Base-by-base conservation (phyloP, 805 yeast species). In the Yamadazyma akitaensis region DNA sequence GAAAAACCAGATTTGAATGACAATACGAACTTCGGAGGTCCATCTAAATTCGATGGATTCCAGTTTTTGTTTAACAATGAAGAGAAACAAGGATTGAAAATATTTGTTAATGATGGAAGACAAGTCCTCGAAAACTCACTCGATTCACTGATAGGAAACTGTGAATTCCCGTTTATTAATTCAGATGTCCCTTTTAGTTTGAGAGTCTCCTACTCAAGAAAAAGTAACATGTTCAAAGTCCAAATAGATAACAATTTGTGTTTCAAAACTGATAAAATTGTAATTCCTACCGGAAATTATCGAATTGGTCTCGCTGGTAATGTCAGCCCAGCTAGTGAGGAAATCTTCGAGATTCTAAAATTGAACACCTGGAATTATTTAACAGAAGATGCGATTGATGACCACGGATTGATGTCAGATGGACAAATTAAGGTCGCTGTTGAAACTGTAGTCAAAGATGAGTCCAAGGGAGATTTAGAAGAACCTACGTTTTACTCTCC, bases 181-280 rank as follows among this genome's bases (percentile, higher is more conserved):
- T 79, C 88, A 0, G 79, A 79, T 51, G 87, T 85, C 5, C 95
- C 95, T 10, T 68, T 78, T 19, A 83, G 87, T 1, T 44, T 85
- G n/a, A 78, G 89, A 63, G 53, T 86, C 12, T 79, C 84, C 8
- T 84, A 84, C 55, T 76, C 80, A 19, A 62, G 63, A 9, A 59
- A 66, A 35, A 60, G 62, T 24, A 67, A 70, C 13, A 62, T 77
- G 49, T 70, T 83, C 51, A 82, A 84, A 53, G 73, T 85, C n/a
- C 88, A 86, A 51, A 67, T 84, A 42, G 88, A 86, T 62, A 86
- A 86, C 61, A 80, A 76, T 54, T 70, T 86, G 47, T 82, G 90
- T 58, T 79, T 85, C 63, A 81, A 81, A 61, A 82, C 90, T 0
- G 76, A 79, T 48, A 63, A 77, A 45, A 67, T 85, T 32, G 58